Conservation (phyloP, 768 basidiomycete species). For the Boletus sp. region DNA sequence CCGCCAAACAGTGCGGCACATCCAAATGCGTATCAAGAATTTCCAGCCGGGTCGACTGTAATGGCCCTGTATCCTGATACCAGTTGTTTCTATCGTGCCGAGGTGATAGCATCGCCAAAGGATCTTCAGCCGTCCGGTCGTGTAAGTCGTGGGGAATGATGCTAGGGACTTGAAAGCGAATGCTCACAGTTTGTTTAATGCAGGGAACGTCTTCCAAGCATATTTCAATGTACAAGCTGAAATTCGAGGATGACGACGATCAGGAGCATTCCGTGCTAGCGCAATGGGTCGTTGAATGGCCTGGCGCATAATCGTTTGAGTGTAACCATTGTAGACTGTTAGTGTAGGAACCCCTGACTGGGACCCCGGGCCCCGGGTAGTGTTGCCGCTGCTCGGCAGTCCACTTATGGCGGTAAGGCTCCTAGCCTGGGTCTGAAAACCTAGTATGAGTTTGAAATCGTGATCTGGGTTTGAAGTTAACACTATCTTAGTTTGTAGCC, state of each 20-base stretch:
- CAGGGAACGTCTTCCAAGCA: slow-evolving; percentile 42
- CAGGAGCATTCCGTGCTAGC: slow-evolving; percentile 76
- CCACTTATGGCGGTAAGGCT: no score
- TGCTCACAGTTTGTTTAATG: slow-evolving; percentile 9
- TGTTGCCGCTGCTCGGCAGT: no score
- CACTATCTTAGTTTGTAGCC: no score
- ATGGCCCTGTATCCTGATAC: slow-evolving; percentile 91
- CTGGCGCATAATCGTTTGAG: slow-evolving; percentile 32
- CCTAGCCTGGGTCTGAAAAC: no score
- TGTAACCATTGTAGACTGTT: background rate
- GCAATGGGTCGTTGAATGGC: slow-evolving; percentile 82
- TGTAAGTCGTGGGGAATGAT: slow-evolving; percentile 29
- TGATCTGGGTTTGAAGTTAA: no score
- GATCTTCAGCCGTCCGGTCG: slow-evolving; percentile 37
- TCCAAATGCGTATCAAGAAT: slow-evolving; percentile 67
- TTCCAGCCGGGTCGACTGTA: slow-evolving; percentile 66
- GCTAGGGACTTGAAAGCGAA: background rate
- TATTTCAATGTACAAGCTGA: slow-evolving; percentile 66
- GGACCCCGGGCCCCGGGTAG: no score
- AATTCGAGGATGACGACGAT: slow-evolving; percentile 87
- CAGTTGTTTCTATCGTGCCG: slow-evolving; percentile 86
- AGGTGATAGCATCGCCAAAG: slow-evolving; percentile 68
- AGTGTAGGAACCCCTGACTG: background rate
- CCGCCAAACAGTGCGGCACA: slow-evolving; percentile 57
- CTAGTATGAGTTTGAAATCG: no score